These are phyloP conservation scores for Mucor ambiguus DNA, from an alignment of 371 early-diverging fungal species.

Conservation along the genomic window DNA sequence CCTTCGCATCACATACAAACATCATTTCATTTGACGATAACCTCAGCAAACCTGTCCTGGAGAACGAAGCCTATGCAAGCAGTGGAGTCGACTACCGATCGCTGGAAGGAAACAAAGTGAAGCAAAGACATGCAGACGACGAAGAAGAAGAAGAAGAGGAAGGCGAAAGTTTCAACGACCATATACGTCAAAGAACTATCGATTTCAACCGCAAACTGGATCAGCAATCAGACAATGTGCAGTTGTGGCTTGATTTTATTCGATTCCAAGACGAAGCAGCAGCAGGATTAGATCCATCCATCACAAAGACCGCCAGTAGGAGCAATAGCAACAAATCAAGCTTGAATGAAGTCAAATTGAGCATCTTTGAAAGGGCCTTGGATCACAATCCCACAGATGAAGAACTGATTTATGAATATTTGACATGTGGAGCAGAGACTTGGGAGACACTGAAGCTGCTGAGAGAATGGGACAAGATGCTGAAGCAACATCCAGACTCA, in stretches of 20 bases:
- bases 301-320: neutral
- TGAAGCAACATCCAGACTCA: constrained; percentile 53
- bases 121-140: neutral
- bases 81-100: constrained; percentile 48
- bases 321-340: constrained; percentile 36
- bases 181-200: constrained; percentile 37
- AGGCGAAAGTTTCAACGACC: constrained; percentile 46
- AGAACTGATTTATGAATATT: constrained; percentile 58
- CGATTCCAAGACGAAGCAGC: constrained; percentile 67
- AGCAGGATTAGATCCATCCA: constrained; percentile 25
- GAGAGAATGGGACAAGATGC: constrained; percentile 72
- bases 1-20: constrained; percentile 9
- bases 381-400: constrained; percentile 63
- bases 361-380: constrained; percentile 78
- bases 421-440: constrained; percentile 59
- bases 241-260: constrained; percentile 73
- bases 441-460: constrained; percentile 68
- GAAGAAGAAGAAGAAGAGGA: constrained; percentile 28
- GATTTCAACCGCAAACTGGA: constrained; percentile 39
- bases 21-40: constrained; percentile 23
- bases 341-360: constrained; percentile 68
- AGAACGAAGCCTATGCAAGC: constrained; percentile 19
- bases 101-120: constrained; percentile 35
- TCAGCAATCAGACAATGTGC: constrained; percentile 58
- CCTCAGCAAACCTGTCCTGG: neutral